Percentiles rank a stretch among this genome's conserved stretches.
Evolutionary conservation across 768 basidiomycete genomes (phyloP).

Genomic region (Tylopilus subfusipes): DNA sequence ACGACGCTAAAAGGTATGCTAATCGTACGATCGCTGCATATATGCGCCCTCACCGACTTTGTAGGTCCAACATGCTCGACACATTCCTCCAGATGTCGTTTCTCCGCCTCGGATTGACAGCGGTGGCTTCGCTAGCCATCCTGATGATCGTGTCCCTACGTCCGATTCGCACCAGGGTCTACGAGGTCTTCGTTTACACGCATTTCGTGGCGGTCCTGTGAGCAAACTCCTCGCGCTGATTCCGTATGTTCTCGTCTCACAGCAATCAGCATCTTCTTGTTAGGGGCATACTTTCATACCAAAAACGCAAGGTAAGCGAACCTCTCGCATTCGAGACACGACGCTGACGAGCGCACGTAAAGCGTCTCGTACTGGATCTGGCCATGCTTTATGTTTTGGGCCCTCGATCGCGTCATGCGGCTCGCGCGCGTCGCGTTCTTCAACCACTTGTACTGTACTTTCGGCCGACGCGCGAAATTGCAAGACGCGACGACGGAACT

Average conservation of each 20-base stretch:
- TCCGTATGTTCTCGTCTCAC: conserved; percentile 2
- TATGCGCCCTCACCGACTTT: background rate
- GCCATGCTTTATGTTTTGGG: conserved; percentile 32
- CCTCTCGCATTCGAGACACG: background rate
- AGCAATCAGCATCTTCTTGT: conserved; percentile 29
- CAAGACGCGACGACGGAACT: conserved; percentile 41
- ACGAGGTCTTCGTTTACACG: conserved; percentile 50
- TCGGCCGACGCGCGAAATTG: conserved; percentile 20
- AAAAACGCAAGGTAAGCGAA: conserved; percentile 14
- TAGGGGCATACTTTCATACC: conserved; percentile 43
- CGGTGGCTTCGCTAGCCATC: conserved; percentile 39
- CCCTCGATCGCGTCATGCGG: conserved; percentile 50
- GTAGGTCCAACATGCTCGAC: background rate
- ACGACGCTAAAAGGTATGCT: conserved; percentile 2
- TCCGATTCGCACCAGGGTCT: conserved; percentile 42
- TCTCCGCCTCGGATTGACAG: conserved; percentile 35
- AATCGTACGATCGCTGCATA: background rate
- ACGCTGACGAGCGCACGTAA: background rate
- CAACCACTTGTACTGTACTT: conserved; percentile 42
- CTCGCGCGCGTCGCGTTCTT: conserved; percentile 40
- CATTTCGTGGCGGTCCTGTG: conserved; percentile 46
- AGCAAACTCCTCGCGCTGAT: conserved; percentile 7
- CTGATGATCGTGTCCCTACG: conserved; percentile 47
- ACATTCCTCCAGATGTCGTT: conserved; percentile 7
- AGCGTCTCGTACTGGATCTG: conserved; percentile 29